Percentiles rank a stretch among this genome's conserved stretches.
phyloP scores from a whole-genome alignment of 2,329 filamentous ascomycete species.

The Alternaria brassicicola region DNA sequence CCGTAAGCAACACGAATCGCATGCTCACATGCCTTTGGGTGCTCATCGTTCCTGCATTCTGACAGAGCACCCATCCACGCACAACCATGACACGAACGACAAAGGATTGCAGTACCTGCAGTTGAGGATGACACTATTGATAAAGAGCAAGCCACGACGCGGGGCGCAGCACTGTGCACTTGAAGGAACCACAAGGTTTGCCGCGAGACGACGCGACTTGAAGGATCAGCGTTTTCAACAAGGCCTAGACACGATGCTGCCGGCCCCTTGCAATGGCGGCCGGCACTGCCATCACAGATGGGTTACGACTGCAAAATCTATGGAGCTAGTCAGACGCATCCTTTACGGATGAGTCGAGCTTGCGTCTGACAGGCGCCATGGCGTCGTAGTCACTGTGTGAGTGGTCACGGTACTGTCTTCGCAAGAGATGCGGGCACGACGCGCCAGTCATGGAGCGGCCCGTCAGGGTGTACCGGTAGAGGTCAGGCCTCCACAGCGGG shows the following conservation, averaged over 20 bases:
- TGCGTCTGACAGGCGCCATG: constrained; percentile 18
- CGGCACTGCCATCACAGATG: constrained; percentile 9
- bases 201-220: background rate
- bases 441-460: constrained; percentile 1
- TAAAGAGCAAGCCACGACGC: constrained; percentile 2
- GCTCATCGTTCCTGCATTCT: constrained; percentile 10
- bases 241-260: background rate
- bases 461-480: background rate
- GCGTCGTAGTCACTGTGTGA: constrained; percentile 3
- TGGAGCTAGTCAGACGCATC: constrained; percentile 5
- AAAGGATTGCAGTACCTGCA: constrained; percentile 3
- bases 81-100: constrained; percentile 2
- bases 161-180: background rate
- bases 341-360: constrained; percentile 8
- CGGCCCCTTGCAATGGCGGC: constrained; percentile 5
- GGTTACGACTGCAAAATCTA: constrained; percentile 5
- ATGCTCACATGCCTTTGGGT: background rate
- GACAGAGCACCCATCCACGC: background rate
- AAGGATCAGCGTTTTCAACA: background rate
- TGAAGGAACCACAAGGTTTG: background rate
- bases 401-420: background rate
- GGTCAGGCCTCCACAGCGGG: background rate
- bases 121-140: background rate
- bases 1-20: background rate
- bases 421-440: background rate